These are phyloP conservation scores for Trichophyton rubrum DNA, from an alignment of 2,329 filamentous ascomycete genomes.

Conservation along the genomic window DNA sequence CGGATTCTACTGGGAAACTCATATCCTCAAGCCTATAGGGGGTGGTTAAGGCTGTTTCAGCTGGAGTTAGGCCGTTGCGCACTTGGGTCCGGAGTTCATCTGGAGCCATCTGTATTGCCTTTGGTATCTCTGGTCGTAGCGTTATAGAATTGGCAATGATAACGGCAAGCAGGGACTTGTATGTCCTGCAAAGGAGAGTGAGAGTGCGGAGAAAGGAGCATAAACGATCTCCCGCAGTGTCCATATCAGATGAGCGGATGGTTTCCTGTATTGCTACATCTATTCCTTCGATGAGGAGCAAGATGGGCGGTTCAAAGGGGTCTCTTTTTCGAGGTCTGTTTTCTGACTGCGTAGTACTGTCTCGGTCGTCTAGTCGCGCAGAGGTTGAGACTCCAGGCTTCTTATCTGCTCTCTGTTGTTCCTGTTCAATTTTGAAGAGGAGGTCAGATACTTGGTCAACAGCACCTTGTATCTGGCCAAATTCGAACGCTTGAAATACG, in stretches of 20 bases:
- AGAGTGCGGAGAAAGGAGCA: constrained; percentile 23
- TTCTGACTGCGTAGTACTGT: background rate
- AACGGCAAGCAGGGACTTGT: constrained; percentile 21
- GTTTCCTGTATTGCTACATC: constrained; percentile 26
- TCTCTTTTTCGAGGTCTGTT: background rate
- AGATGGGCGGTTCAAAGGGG: constrained; percentile 7
- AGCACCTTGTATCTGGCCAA: constrained; percentile 12
- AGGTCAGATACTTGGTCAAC: constrained; percentile 12
- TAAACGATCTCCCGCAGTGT: constrained; percentile 23
- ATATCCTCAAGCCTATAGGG: background rate
- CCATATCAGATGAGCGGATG: constrained; percentile 25
- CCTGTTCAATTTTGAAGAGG: constrained; percentile 7
- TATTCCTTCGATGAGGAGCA: constrained; percentile 27
- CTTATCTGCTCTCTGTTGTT: background rate
- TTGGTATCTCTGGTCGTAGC: constrained; percentile 8
- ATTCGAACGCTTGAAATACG: constrained; percentile 11
- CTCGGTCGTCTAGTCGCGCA: constrained; percentile 3
- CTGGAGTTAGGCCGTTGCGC: background rate
- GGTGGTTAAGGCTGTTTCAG: background rate
- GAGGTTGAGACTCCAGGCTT: constrained; percentile 7
- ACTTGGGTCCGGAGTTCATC: background rate
- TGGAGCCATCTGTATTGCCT: background rate
- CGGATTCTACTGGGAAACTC: background rate
- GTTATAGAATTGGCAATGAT: constrained; percentile 28
- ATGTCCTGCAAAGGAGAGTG: constrained; percentile 22